Conservation (phyloP, 495 filamentous ascomycete genomes). For the Evansstolkia leycettana region DNA sequence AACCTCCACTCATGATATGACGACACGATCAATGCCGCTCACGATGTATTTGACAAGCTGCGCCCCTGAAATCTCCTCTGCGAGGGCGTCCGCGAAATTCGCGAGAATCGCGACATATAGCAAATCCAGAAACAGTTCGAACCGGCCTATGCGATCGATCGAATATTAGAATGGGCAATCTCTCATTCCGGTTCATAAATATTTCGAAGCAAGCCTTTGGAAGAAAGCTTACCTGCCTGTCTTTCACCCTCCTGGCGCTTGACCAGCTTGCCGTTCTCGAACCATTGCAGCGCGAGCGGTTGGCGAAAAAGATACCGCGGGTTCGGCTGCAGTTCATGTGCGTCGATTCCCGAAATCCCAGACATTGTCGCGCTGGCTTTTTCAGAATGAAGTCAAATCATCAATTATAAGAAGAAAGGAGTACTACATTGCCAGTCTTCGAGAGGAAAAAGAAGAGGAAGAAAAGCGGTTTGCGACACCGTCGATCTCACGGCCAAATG, state of each 20-base stretch:
- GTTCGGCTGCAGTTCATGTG: conserved; percentile 9
- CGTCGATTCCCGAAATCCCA: conserved; percentile 10
- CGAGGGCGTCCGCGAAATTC: conserved; percentile 31
- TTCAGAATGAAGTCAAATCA: too few relatives aligned
- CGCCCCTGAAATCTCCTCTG: conserved; percentile 30
- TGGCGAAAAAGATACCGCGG: conserved; percentile 22
- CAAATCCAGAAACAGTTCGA: conserved; percentile 38
- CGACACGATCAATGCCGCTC: conserved; percentile 1
- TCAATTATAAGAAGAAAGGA: too few relatives aligned
- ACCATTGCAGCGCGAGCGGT: conserved; percentile 29
- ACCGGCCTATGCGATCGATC: conserved; percentile 17
- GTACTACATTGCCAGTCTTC: too few relatives aligned
- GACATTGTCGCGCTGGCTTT: too few relatives aligned
- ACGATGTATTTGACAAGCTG: conserved; percentile 34
- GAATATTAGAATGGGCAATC: too few relatives aligned
- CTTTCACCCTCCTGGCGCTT: conserved; percentile 24
- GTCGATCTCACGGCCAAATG: too few relatives aligned
- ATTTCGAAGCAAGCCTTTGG: too few relatives aligned
- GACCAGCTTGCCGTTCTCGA: conserved; percentile 20
- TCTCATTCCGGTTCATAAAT: too few relatives aligned
- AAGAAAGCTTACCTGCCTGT: conserved; percentile 16
- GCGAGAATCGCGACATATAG: conserved; percentile 34
- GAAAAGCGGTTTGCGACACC: too few relatives aligned
- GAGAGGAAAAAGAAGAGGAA: too few relatives aligned
- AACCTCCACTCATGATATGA: background rate